Evolutionary conservation across 2,329 filamentous ascomycete species (phyloP), one percentile per base, ranked within the genome.

Genomic region (Coleophoma crateriformis): DNA sequence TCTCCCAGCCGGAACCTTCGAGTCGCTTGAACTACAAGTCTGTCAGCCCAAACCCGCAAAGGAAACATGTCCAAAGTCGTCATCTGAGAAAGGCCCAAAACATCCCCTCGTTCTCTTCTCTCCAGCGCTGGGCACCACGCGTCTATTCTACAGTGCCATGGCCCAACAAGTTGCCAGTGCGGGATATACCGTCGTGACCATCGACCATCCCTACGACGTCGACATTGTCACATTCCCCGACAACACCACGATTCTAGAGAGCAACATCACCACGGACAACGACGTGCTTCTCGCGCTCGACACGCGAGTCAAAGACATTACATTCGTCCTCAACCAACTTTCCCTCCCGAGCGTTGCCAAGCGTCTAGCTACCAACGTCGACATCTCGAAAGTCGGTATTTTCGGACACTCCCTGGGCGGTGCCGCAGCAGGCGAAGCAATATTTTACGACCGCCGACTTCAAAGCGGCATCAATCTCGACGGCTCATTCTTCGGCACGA

Each of bases 381-480:
- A 51, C 59, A 4, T 64, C 67, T 38, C 61, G 47, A 53, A 55
- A 51, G 45, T 64, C 45, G 61, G 53, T 19, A 58, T 65, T 33
- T 63, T 66, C 15, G 69, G 70, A 2, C 63, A 67, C 19, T 67
- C 64, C 1, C 56, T 64, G 12, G 66, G 66, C 2, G 66, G 65
- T 2, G 66, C 67, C 4, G 56, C 65, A 4, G 58, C 67, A 0
- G 68, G 64, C 8, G 55, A 54, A 15, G 61, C 63, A 2, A 60
- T 68, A 51, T 51, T 61, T 4, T 40, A 50, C 12, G 67, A 70
- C 33, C 43, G 47, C 1, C 56, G 68, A 3, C 54, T 71, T 33
- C 50, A 57, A 1, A 67, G 61, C 3, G 69, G 67, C 2, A 51
- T 71, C 6, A 68, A 70, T 43, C 56, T 72, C 15, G 70, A 72